Evolutionary conservation across 2,329 filamentous ascomycete genomes (phyloP), one percentile per base, ranked within the genome.

Genomic region (Tympanopsis confertula): DNA sequence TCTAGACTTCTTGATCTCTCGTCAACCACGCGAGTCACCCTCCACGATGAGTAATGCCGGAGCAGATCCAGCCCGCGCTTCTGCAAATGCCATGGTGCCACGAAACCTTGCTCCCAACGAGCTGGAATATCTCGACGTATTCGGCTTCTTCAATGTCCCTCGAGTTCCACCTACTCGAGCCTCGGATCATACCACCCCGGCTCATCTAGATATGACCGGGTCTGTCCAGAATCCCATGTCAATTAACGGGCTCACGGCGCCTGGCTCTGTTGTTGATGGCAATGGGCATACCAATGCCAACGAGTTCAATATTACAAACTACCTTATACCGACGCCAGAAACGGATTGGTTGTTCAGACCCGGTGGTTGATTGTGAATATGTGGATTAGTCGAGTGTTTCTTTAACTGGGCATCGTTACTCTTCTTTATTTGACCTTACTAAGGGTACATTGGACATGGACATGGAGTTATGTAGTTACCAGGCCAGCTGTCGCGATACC

Each of bases 121-220:
- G 39, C 50, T 65, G 2, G 62, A 65, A 41, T 59, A 56, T 33
- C 61, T 65, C 15, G 61, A 65, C 19, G 52, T 65, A 3, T 65
- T 65, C 33, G 62, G 64, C 43, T 65, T 65, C 40, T 65, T 65
- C 47, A 63, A 65, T 18, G 61, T 58, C 30, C 62, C 62, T 12
- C 15, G 30, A 12, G 30, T 33, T 7, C 30, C 30, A 12, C 30
- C 30, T 17, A 33, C 30, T 7, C 30, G 30, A 17, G 30, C 30
- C 17, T 18, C 15, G 15, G 30, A 33, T 15, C 12, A 12, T 10
- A 10, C 30, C 12, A 33, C 7, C 17, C n/a, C n/a, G n/a, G n/a
- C n/a, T n/a, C n/a, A n/a, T n/a, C 30, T 33, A 7, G 30, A 33
- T 18, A 28, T 28, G 24, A 37, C 41, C 3, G 48, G 45, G 5